Percentiles rank a stretch among this genome's conserved stretches.
Conservation (phyloP, 768 basidiomycete species). For the Termitomyces sp. region DNA sequence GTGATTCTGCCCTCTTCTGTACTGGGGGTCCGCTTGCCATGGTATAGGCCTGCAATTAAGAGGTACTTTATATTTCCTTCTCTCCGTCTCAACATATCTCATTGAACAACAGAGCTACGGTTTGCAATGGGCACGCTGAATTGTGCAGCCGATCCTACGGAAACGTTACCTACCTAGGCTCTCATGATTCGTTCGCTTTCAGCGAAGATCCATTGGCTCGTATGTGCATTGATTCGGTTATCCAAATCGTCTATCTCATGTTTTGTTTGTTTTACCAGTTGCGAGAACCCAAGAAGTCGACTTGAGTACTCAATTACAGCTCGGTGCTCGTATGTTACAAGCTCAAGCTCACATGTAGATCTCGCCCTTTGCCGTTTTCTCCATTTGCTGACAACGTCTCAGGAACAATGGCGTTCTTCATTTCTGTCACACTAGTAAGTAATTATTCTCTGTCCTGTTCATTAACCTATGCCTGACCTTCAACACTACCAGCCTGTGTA, state of each 20-base stretch:
- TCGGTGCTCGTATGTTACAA: conserved; percentile 14
- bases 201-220: conserved; percentile 42
- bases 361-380: not conserved
- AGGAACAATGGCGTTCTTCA: conserved; percentile 39
- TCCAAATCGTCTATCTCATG: not conserved
- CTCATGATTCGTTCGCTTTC: conserved; percentile 56
- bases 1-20: not conserved
- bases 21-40: not conserved
- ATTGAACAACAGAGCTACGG: conserved; percentile 27
- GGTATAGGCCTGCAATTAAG: not conserved
- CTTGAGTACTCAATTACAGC: conserved; percentile 26
- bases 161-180: conserved; percentile 44
- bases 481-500: conserved; percentile 29
- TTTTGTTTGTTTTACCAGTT: conserved; percentile 23
- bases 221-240: conserved; percentile 18
- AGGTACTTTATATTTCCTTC: not conserved
- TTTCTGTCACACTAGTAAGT: conserved; percentile 63
- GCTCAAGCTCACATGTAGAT: conserved; percentile 26
- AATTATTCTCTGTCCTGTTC: too few relatives aligned
- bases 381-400: not conserved
- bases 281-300: conserved; percentile 34
- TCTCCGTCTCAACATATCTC: not conserved
- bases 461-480: not conserved
- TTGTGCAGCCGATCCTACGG: conserved; percentile 56
- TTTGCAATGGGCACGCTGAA: conserved; percentile 66